These are phyloP conservation scores for Boletus speciosus DNA, from an alignment of 768 basidiomycete species.

Conservation along the genomic window DNA sequence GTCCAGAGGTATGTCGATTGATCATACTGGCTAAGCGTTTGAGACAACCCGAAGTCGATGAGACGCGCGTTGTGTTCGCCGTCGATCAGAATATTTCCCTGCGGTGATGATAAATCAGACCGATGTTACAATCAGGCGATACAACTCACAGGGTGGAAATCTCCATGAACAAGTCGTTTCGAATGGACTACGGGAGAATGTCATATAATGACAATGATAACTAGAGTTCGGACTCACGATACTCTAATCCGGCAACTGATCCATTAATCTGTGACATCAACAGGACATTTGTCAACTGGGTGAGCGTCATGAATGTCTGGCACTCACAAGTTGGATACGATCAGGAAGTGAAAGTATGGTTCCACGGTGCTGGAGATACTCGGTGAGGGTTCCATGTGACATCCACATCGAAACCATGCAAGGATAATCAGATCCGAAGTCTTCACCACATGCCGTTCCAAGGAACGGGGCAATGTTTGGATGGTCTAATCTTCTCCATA, in stretches of 20 bases:
- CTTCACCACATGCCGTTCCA: neutral
- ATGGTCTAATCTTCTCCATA: slow-evolving; percentile 6
- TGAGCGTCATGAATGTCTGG: too few species aligned
- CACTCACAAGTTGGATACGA: too few species aligned
- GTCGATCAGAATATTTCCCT: slow-evolving; percentile 6
- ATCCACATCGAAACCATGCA: slow-evolving; percentile 8
- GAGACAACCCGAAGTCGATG: neutral
- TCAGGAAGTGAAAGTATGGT: too few species aligned
- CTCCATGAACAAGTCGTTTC: neutral
- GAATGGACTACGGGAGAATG: neutral
- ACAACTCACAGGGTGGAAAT: slow-evolving; percentile 5
- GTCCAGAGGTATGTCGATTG: neutral
- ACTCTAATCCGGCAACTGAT: neutral
- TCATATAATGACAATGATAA: too few species aligned
- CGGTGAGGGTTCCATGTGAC: neutral
- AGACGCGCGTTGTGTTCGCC: neutral
- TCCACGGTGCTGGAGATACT: neutral
- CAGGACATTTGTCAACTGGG: too few species aligned
- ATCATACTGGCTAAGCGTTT: too few species aligned
- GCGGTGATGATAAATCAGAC: neutral
- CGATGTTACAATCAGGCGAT: neutral
- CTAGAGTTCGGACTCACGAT: neutral
- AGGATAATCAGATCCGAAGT: neutral
- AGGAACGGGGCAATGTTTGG: slow-evolving; percentile 5
- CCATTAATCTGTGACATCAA: too few species aligned